Conservation (phyloP, 495 filamentous ascomycete species). For the Aspergillus panamensis region DNA sequence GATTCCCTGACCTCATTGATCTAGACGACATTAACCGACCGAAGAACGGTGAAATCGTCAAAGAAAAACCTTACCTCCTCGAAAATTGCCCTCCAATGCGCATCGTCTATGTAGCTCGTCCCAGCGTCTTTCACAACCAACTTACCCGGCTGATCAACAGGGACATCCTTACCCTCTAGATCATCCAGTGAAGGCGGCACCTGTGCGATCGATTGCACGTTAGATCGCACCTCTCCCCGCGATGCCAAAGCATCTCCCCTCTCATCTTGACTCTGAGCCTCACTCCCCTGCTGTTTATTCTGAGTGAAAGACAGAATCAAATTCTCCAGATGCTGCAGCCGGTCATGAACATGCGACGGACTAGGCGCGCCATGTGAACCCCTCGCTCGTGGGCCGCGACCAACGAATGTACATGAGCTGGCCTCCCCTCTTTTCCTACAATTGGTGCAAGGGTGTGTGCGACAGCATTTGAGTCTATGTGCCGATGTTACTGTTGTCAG, state of each 20-base stretch:
- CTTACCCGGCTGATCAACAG: conserved; percentile 57
- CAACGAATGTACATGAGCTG: conserved; percentile 41
- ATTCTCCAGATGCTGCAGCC: conserved; percentile 51
- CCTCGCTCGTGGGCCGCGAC: conserved; percentile 35
- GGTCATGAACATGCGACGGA: conserved; percentile 43
- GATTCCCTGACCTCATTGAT: conserved; percentile 33
- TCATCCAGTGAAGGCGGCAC: neutral
- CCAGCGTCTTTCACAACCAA: conserved; percentile 59
- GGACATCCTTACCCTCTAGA: neutral
- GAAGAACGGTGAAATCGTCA: conserved; percentile 1
- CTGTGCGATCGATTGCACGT: neutral
- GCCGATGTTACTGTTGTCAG: conserved; percentile 1
- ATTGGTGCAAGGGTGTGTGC: conserved; percentile 48
- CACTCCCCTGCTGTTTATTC: conserved; percentile 26
- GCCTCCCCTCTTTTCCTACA: conserved; percentile 47
- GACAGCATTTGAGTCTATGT: conserved; percentile 51
- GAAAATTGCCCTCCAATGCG: conserved; percentile 50
- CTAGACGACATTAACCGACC: conserved; percentile 20
- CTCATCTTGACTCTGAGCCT: conserved; percentile 3
- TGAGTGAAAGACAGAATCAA: conserved; percentile 46
- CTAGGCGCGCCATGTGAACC: conserved; percentile 31
- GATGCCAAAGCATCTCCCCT: neutral
- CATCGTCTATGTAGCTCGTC: conserved; percentile 47
- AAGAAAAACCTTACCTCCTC: conserved; percentile 41
- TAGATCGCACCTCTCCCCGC: neutral